phyloP scores from a whole-genome alignment of 106 monocot species.

The Platanthera zijinensis region DNA sequence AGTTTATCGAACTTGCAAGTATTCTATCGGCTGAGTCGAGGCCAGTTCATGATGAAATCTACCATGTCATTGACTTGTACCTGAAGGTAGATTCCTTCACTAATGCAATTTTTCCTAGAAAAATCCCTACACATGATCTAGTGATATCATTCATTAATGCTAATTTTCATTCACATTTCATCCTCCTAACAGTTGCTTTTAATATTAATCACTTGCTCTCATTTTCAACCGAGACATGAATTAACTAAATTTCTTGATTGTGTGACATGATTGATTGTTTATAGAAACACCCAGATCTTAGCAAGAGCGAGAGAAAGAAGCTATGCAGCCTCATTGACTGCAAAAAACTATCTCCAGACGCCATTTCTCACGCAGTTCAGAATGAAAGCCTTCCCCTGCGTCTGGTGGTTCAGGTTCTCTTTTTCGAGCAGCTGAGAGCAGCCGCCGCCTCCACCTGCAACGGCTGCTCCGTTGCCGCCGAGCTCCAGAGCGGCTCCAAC shows the following conservation, averaged over 20 bases:
- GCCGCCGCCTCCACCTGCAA: conserved; percentile 18
- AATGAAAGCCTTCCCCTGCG: conserved; percentile 87
- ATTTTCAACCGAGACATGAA: too few species aligned
- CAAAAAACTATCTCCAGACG: conserved; percentile 65
- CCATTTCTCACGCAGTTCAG: conserved; percentile 75
- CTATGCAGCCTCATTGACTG: conserved; percentile 72
- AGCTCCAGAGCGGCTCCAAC: conserved; percentile 34
- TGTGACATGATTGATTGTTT: neutral
- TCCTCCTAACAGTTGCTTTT: too few species aligned
- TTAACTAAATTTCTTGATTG: neutral
- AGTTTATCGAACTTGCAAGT: conserved; percentile 28
- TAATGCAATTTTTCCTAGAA: too few species aligned
- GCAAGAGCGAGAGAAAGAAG: conserved; percentile 79
- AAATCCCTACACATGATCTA: too few species aligned
- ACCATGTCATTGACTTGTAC: conserved; percentile 37
- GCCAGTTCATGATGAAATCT: conserved; percentile 37
- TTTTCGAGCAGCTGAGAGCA: conserved; percentile 67
- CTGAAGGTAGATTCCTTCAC: conserved; percentile 18
- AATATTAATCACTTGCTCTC: too few species aligned
- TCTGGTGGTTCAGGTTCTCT: conserved; percentile 78
- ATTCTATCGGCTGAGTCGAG: conserved; percentile 23
- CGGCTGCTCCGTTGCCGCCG: conserved; percentile 11
- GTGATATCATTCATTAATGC: too few species aligned
- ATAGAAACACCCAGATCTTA: conserved; percentile 68
- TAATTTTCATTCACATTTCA: too few species aligned